Conservation (phyloP, 306 rosid species). For the Gleditsia sinensis region DNA sequence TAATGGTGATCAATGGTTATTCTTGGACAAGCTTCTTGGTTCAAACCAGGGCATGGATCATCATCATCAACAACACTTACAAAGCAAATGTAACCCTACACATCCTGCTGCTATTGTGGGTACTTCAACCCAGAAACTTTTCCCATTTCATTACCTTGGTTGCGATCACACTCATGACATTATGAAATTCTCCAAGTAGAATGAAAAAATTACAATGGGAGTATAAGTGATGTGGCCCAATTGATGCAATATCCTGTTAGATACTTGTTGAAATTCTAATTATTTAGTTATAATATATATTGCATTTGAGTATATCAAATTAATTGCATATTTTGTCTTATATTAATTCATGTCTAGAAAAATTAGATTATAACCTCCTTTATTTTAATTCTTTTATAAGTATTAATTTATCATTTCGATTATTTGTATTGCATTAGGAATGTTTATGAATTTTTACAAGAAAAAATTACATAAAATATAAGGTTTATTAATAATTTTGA, state of each 20-base stretch:
- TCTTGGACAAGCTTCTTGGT: slow-evolving; percentile 85
- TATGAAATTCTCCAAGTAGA: slow-evolving; percentile 68
- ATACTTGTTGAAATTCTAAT: not conserved
- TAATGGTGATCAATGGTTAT: slow-evolving; percentile 79
- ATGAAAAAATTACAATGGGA: not conserved
- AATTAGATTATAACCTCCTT: too few relatives aligned
- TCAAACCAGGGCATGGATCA: slow-evolving; percentile 40
- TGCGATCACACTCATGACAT: slow-evolving; percentile 59
- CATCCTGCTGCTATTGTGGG: too few relatives aligned
- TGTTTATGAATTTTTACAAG: too few relatives aligned
- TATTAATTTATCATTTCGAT: too few relatives aligned
- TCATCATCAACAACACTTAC: too few relatives aligned
- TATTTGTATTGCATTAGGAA: too few relatives aligned
- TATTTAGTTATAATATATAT: not conserved
- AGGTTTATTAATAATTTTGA: too few relatives aligned
- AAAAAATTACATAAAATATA: too few relatives aligned
- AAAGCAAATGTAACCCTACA: too few relatives aligned
- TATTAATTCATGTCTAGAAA: too few relatives aligned
- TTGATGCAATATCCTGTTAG: too few relatives aligned
- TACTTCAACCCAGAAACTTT: slow-evolving; percentile 61
- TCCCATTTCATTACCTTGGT: slow-evolving; percentile 84
- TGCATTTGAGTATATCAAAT: not conserved
- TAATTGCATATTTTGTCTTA: not conserved
- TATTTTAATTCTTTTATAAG: too few relatives aligned
- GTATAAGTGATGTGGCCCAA: not conserved